Conservation (phyloP, 2,329 filamentous ascomycete species). For the Aureobasidium uvarum region DNA sequence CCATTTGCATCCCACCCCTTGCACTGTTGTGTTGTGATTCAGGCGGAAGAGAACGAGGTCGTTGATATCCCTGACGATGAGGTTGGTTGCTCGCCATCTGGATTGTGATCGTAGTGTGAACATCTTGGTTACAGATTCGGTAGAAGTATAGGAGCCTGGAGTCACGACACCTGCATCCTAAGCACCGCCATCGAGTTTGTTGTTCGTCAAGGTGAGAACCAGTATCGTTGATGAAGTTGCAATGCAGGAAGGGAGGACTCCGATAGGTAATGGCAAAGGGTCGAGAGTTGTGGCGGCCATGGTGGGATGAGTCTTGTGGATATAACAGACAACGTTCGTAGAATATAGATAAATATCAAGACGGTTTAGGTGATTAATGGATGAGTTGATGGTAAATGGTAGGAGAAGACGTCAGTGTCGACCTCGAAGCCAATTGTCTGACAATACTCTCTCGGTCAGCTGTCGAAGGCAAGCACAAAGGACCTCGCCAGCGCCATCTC, state of each 20-base stretch:
- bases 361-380: neutral
- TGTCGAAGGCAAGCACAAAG: constrained; percentile 6
- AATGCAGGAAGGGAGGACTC: neutral
- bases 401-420: neutral
- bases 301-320: neutral
- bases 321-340: neutral
- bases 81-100: neutral
- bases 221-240: neutral
- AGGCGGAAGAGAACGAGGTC: neutral
- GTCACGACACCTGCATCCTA: neutral
- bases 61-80: neutral
- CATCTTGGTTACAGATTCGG: neutral
- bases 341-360: neutral
- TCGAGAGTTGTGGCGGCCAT: neutral
- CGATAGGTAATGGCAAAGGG: constrained; percentile 2
- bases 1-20: neutral
- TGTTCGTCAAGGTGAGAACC: neutral
- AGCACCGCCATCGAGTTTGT: neutral
- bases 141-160: neutral
- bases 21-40: neutral
- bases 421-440: neutral
- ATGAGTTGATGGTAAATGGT: neutral
- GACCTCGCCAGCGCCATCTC: neutral
- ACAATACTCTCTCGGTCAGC: neutral
- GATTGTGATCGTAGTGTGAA: neutral